Conservation (phyloP, 208 protist genomes). For the Tritrichomonas foetus region DNA sequence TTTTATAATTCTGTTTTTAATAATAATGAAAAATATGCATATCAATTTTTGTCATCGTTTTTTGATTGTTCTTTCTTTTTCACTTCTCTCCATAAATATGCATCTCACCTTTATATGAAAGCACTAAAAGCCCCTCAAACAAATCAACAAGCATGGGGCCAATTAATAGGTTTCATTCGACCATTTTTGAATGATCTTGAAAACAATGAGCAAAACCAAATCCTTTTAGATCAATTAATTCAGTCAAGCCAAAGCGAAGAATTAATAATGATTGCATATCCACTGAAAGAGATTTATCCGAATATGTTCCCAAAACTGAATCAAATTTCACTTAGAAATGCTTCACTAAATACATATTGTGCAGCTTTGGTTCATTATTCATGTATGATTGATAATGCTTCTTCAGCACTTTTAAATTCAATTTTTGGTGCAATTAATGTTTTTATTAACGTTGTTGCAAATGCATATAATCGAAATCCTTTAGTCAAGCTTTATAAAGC, state of each 20-base stretch:
- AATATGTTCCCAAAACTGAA: neutral
- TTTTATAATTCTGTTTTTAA: neutral
- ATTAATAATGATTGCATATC: neutral
- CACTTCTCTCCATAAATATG: neutral
- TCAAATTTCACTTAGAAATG: too few species aligned
- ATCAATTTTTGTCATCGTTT: neutral
- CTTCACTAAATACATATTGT: too few species aligned
- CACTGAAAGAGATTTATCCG: neutral
- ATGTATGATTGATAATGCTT: neutral
- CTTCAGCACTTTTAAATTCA: neutral
- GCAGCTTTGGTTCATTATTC: neutral
- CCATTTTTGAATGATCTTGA: conserved; percentile 13
- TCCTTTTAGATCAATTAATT: neutral
- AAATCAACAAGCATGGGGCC: neutral
- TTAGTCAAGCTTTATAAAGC: neutral
- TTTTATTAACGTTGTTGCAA: neutral
- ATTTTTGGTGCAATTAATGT: neutral
- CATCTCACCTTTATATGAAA: neutral
- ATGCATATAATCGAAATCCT: neutral
- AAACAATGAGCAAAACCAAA: neutral
- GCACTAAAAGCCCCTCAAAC: neutral
- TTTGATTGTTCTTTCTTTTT: neutral
- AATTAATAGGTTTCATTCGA: neutral
- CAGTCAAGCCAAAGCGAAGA: neutral
- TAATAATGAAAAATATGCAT: neutral